Conservation (phyloP, 148 eudicot genomes). For the Spergularia marina region DNA sequence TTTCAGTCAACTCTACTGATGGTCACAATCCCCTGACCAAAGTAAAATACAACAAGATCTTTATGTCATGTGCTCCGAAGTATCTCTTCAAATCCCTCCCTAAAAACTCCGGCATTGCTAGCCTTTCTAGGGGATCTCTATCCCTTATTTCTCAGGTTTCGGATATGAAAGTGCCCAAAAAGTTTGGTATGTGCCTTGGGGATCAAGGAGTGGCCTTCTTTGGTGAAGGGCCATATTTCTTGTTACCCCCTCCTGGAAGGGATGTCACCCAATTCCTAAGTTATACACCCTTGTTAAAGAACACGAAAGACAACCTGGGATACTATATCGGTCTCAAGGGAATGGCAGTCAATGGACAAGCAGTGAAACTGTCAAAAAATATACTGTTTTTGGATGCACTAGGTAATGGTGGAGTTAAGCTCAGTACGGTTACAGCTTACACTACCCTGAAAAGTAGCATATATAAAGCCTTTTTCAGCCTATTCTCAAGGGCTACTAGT, state of each 20-base stretch:
- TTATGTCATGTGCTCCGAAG: constrained; percentile 35
- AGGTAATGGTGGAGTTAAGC: constrained; percentile 28
- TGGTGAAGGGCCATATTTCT: constrained; percentile 41
- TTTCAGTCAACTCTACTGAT: constrained; percentile 26
- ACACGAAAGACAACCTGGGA: constrained; percentile 21
- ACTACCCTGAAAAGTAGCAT: constrained; percentile 12
- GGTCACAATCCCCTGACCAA: constrained; percentile 31
- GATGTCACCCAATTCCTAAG: constrained; percentile 29
- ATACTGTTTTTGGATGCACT: constrained; percentile 8
- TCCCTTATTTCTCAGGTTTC: constrained; percentile 37
- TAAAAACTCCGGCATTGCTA: constrained; percentile 32
- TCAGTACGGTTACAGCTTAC: constrained; percentile 29
- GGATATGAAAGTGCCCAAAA: constrained; percentile 18
- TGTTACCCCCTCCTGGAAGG: constrained; percentile 41
- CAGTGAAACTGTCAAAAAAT: constrained; percentile 4
- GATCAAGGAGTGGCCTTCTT: constrained; percentile 44
- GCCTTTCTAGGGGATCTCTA: constrained; percentile 36
- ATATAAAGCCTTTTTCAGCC: constrained; percentile 10
- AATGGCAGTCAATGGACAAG: constrained; percentile 13
- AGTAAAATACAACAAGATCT: constrained; percentile 14
- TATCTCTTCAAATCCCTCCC: constrained; percentile 34
- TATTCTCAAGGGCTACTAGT: constrained; percentile 11
- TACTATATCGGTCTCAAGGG: constrained; percentile 34
- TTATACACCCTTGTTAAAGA: constrained; percentile 39
- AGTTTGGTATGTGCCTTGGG: constrained; percentile 37